A percentile compares a stretch with the other conserved stretches of the same genome.
phyloP scores from a whole-genome alignment of 192 early-diverging fungal species.

The Paraglomus occultum region DNA sequence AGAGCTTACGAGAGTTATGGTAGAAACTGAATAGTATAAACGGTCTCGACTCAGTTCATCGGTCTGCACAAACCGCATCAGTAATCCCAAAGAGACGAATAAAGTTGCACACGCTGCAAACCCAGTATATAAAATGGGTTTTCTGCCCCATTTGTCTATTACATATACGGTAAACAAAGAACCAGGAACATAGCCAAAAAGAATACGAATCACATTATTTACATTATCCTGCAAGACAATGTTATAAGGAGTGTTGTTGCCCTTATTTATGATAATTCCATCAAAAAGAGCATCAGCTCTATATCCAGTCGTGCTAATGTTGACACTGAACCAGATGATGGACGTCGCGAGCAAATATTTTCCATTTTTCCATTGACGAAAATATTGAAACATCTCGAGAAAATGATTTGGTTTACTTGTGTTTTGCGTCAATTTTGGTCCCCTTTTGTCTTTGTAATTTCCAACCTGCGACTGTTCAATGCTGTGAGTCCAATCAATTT shows the following conservation, averaged over 20 bases:
- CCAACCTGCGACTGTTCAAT: slow-evolving; percentile 37
- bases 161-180: slow-evolving; percentile 88
- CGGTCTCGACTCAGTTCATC: slow-evolving; percentile 55
- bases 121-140: slow-evolving; percentile 33
- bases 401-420: not conserved
- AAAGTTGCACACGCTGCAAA: slow-evolving; percentile 35
- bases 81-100: not conserved
- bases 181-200: slow-evolving; percentile 42
- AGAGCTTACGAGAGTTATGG: slow-evolving; percentile 52
- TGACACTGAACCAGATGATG: slow-evolving; percentile 65
- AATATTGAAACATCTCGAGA: slow-evolving; percentile 42
- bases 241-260: slow-evolving; percentile 19
- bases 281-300: slow-evolving; percentile 38
- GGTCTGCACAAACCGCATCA: slow-evolving; percentile 47
- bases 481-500: slow-evolving; percentile 35
- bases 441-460: slow-evolving; percentile 33
- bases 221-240: slow-evolving; percentile 34
- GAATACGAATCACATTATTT: slow-evolving; percentile 33
- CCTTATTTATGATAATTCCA: slow-evolving; percentile 17
- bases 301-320: slow-evolving; percentile 53
- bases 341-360: slow-evolving; percentile 69
- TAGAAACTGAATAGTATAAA: too few species aligned
- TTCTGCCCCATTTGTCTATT: slow-evolving; percentile 71
- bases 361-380: slow-evolving; percentile 66
- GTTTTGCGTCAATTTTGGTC: slow-evolving; percentile 33